A percentile compares a stretch with the other conserved stretches of the same genome.
phyloP scores from a whole-genome alignment of 306 rosid genomes.

The Urtica urens region DNA sequence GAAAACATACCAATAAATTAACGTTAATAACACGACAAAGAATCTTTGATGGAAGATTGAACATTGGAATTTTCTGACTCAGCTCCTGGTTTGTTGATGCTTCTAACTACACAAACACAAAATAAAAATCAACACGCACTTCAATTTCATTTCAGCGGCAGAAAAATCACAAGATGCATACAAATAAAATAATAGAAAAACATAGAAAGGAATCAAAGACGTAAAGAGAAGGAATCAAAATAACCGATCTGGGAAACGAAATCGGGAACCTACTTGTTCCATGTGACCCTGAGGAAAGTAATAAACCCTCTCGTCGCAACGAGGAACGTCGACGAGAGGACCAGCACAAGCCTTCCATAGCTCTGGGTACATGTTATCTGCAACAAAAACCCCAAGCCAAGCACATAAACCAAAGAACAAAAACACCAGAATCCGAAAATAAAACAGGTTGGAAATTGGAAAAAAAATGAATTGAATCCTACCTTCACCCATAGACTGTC shows the following conservation, averaged over 20 bases:
- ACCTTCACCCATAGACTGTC: constrained; percentile 44
- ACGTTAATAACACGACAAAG: constrained; percentile 57
- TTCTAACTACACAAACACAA: constrained; percentile 45
- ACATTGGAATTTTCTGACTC: constrained; percentile 61
- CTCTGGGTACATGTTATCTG: constrained; percentile 47
- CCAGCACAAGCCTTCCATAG: constrained; percentile 84
- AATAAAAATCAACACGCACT: constrained; percentile 1
- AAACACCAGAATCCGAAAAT: background rate
- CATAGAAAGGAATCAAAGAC: background rate
- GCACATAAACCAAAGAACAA: background rate
- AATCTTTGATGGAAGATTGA: constrained; percentile 76
- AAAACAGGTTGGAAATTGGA: background rate
- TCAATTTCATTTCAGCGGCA: constrained; percentile 2
- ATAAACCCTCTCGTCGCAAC: constrained; percentile 42
- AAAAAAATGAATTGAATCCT: constrained; percentile 4
- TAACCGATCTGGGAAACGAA: constrained; percentile 16
- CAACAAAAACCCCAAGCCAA: constrained; percentile 6
- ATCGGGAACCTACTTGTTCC: constrained; percentile 62
- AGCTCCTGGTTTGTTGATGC: constrained; percentile 79
- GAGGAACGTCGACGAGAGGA: constrained; percentile 82
- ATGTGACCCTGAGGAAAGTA: constrained; percentile 94
- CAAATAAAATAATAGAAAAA: background rate
- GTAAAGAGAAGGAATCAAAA: background rate
- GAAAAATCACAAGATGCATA: background rate
- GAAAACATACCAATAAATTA: constrained; percentile 47